Conservation (phyloP, 2,329 filamentous ascomycete species). For the Xylaria sp. region DNA sequence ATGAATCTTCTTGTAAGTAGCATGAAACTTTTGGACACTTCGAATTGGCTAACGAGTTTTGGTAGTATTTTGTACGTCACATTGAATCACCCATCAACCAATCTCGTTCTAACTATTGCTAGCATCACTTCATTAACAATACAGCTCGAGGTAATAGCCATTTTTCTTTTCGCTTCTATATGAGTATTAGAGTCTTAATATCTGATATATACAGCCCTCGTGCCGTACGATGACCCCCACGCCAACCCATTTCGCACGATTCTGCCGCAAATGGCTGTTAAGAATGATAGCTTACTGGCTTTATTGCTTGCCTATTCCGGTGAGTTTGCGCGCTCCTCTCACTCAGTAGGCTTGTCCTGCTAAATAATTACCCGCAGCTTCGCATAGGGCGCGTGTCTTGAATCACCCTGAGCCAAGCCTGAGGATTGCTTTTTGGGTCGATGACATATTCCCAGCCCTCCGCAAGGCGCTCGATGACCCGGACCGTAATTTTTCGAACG, state of each 20-base stretch:
- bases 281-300: slow-evolving; percentile 77
- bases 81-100: slow-evolving; percentile 10
- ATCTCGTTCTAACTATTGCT: slow-evolving; percentile 50
- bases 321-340: slow-evolving; percentile 39
- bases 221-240: slow-evolving; percentile 62
- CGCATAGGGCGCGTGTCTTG: slow-evolving; percentile 79
- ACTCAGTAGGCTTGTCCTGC: slow-evolving; percentile 19
- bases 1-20: slow-evolving; percentile 76
- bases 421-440: slow-evolving; percentile 83
- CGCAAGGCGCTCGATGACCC: slow-evolving; percentile 72
- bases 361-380: slow-evolving; percentile 60
- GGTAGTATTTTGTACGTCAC: slow-evolving; percentile 60
- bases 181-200: slow-evolving; percentile 54
- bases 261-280: slow-evolving; percentile 71
- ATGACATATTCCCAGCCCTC: slow-evolving; percentile 80
- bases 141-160: slow-evolving; percentile 69
- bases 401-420: slow-evolving; percentile 78
- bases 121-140: slow-evolving; percentile 78
- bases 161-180: slow-evolving; percentile 36
- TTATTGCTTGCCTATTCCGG: slow-evolving; percentile 81
- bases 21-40: background rate
- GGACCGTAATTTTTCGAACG: slow-evolving; percentile 73
- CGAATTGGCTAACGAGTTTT: slow-evolving; percentile 43
- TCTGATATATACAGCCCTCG: slow-evolving; percentile 56
- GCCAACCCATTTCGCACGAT: slow-evolving; percentile 65